These are phyloP conservation scores for Ajuga chamaepitys DNA, from an alignment of 257 asterid genomes.

Conservation along the genomic window DNA sequence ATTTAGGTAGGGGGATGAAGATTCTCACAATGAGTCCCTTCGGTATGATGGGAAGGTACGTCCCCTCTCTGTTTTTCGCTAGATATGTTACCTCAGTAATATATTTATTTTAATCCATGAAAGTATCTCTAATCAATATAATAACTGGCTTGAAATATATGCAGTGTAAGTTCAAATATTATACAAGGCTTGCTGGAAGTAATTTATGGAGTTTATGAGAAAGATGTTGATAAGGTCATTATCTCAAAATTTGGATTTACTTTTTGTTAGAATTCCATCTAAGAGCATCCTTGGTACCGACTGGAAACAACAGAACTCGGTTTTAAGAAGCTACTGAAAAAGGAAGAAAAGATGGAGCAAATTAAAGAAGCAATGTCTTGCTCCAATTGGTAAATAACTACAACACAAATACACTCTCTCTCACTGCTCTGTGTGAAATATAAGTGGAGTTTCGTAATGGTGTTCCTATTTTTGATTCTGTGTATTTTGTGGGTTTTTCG, in stretches of 20 bases:
- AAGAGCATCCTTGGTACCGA: conserved; percentile 11
- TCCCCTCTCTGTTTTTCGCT: background rate
- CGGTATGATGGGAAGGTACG: conserved; percentile 94
- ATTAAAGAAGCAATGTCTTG: conserved; percentile 89
- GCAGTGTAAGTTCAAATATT: conserved; percentile 85
- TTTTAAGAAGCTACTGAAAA: conserved; percentile 73
- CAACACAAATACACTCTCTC: too few relatives aligned
- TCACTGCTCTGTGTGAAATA: background rate
- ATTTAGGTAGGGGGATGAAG: too few relatives aligned
- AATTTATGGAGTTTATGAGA: conserved; percentile 91
- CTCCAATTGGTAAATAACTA: conserved; percentile 73
- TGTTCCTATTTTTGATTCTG: background rate
- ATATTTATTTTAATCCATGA: background rate
- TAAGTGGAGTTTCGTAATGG: background rate
- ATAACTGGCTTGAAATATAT: conserved; percentile 9
- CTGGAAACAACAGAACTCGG: conserved; percentile 67
- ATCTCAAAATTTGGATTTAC: background rate
- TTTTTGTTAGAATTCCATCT: background rate
- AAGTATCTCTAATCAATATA: background rate
- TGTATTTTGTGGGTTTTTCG: background rate
- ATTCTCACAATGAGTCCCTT: conserved; percentile 40
- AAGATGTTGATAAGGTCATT: conserved; percentile 72
- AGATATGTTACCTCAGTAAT: too few relatives aligned
- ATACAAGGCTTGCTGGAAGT: conserved; percentile 83
- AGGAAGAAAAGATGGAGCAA: conserved; percentile 70